These are phyloP conservation scores for Medicago truncatula DNA, from an alignment of 306 rosid genomes.

Conservation along the genomic window MtrunA17r5.0-ANR NC_053046.1:29365501-29366000, in stretches of 20 bases:
- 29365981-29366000: no score
- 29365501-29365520: background rate
- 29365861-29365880: no score
- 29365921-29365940: no score
- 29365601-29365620: conserved; percentile 1
- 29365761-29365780: background rate
- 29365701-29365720: background rate
- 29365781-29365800: no score
- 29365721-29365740: background rate
- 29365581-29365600: background rate
- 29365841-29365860: no score
- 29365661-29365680: background rate
- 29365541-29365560: background rate
- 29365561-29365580: background rate
- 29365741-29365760: background rate
- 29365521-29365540: background rate
- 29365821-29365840: no score
- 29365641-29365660: background rate
- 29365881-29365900: no score
- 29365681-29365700: background rate
- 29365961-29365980: no score
- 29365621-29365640: background rate
- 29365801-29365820: background rate
- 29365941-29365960: no score
- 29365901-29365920: no score